phyloP scores from a whole-genome alignment of 176 grass and related monocot genomes.

The Aegilops longissima region DNA sequence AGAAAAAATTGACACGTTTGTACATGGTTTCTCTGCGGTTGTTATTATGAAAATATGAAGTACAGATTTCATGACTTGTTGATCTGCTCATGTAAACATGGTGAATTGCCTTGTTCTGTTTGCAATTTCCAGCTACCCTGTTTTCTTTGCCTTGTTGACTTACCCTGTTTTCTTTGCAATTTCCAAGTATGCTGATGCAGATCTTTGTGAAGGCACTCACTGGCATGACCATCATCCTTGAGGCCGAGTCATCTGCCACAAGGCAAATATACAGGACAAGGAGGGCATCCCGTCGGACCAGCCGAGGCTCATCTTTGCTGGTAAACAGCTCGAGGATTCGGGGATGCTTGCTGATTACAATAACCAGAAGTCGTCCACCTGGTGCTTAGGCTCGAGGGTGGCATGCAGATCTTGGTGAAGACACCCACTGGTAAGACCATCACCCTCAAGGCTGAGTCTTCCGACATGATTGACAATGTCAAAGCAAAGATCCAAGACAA shows the following conservation, averaged over 20 bases:
- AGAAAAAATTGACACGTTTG: neutral
- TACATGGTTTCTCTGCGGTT: neutral
- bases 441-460: too few relatives aligned
- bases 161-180: neutral
- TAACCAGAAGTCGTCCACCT: too few relatives aligned
- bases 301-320: conserved; percentile 12
- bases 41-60: neutral
- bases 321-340: too few relatives aligned
- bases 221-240: too few relatives aligned
- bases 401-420: neutral
- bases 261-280: neutral
- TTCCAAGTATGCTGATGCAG: neutral
- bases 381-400: too few relatives aligned
- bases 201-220: neutral
- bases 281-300: conserved; percentile 24
- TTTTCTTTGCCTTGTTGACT: neutral
- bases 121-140: neutral
- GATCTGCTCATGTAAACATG: neutral
- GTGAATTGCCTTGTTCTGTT: neutral
- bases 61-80: neutral
- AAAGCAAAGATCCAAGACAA: too few relatives aligned
- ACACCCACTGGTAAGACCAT: too few relatives aligned
- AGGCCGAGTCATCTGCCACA: neutral
- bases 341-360: too few relatives aligned
- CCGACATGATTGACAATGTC: neutral